phyloP scores from a whole-genome alignment of 106 monocot genomes.

The Dioscorea alata region DNA sequence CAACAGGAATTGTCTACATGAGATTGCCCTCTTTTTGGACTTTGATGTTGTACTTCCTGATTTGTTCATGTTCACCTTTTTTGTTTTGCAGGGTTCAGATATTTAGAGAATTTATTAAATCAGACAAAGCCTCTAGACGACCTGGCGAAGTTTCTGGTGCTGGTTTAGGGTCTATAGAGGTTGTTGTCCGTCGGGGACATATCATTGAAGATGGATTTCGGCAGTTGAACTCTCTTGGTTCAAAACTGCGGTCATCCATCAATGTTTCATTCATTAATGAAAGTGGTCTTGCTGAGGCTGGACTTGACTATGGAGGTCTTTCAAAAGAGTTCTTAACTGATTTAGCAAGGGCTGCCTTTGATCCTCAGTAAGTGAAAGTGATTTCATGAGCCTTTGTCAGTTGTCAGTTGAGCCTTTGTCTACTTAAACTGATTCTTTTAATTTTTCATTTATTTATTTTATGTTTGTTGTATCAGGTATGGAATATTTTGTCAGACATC shows the following conservation, averaged over 20 bases:
- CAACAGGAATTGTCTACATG: neutral
- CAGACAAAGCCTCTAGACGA: slow-evolving; percentile 70
- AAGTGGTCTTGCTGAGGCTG: slow-evolving; percentile 90
- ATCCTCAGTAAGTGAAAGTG: slow-evolving; percentile 53
- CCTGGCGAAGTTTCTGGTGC: slow-evolving; percentile 54
- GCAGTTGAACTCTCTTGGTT: slow-evolving; percentile 73
- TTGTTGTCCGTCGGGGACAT: slow-evolving; percentile 73
- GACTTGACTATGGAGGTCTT: slow-evolving; percentile 90
- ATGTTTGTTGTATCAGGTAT: slow-evolving; percentile 39
- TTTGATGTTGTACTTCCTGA: no score
- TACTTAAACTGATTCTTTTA: neutral
- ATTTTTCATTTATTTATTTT: neutral
- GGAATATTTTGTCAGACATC: slow-evolving; percentile 67
- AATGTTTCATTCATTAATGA: slow-evolving; percentile 87
- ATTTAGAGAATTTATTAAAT: slow-evolving; percentile 83
- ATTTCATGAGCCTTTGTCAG: no score
- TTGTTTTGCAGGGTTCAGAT: slow-evolving; percentile 64
- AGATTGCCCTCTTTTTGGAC: neutral
- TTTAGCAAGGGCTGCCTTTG: slow-evolving; percentile 68
- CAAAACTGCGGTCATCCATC: slow-evolving; percentile 68
- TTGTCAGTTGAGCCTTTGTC: no score
- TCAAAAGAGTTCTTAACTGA: slow-evolving; percentile 97
- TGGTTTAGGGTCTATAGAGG: slow-evolving; percentile 48
- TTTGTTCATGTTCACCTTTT: neutral
- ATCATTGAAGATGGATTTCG: slow-evolving; percentile 88